Percentiles rank a stretch among this genome's conserved stretches.
Conservation (phyloP, 257 asterid genomes). For the Haberlea rhodopensis region DNA sequence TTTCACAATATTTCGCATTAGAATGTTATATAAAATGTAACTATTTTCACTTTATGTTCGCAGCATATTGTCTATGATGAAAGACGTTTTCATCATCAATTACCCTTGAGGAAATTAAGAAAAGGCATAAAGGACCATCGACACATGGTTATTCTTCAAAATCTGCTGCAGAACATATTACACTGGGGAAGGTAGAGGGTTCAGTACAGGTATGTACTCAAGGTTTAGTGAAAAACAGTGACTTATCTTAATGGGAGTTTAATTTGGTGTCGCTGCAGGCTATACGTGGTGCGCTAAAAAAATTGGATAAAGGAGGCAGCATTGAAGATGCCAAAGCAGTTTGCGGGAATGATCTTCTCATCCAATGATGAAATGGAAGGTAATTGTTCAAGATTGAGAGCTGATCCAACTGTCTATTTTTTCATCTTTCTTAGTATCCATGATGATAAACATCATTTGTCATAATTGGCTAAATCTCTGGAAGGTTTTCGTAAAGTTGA, state of each 20-base stretch:
- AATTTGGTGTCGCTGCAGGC: constrained; percentile 47
- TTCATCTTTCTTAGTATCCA: not conserved
- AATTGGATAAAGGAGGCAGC: constrained; percentile 61
- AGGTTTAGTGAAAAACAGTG: constrained; percentile 8
- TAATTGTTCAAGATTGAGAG: constrained; percentile 26
- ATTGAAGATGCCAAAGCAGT: constrained; percentile 81
- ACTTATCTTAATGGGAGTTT: constrained; percentile 13
- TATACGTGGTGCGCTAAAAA: constrained; percentile 59
- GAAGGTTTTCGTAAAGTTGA: constrained; percentile 7
- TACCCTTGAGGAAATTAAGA: constrained; percentile 43
- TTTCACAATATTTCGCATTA: constrained; percentile 5
- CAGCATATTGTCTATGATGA: constrained; percentile 58
- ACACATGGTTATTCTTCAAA: no score
- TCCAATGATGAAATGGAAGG: constrained; percentile 76
- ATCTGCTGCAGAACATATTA: constrained; percentile 42
- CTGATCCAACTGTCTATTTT: constrained; percentile 7
- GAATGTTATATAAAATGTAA: constrained; percentile 2
- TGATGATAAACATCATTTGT: constrained; percentile 8
- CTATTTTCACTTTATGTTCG: constrained; percentile 20
- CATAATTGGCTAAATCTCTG: constrained; percentile 9
- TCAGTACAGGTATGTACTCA: constrained; percentile 57
- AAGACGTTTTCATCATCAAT: constrained; percentile 53
- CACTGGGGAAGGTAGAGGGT: constrained; percentile 81
- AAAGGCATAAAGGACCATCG: no score
- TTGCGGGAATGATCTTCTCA: constrained; percentile 67